These are phyloP conservation scores for Tricholoma matsutake DNA, from an alignment of 768 basidiomycete species.

Conservation along the genomic window DNA sequence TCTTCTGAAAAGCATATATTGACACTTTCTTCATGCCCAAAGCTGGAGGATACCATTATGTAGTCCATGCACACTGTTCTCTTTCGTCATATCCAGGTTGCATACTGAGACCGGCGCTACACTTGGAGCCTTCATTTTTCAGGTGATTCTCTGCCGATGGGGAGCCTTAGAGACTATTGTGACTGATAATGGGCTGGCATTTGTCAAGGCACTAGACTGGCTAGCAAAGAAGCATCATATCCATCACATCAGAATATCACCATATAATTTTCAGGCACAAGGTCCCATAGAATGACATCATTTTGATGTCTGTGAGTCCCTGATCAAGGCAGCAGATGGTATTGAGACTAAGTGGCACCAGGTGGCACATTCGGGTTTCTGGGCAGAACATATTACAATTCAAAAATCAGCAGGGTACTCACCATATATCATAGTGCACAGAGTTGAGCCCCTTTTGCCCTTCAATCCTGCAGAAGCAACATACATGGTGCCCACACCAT, in stretches of 20 bases:
- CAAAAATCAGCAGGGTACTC: constrained; percentile 24
- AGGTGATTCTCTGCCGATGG: constrained; percentile 27
- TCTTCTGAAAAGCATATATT: too few species aligned
- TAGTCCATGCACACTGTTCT: too few species aligned
- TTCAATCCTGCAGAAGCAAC: constrained; percentile 23
- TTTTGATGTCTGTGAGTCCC: too few species aligned
- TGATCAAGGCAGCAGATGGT: too few species aligned
- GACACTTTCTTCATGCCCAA: too few species aligned
- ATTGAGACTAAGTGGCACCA: too few species aligned
- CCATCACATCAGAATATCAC: constrained; percentile 31
- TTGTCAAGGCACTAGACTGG: constrained; percentile 6
- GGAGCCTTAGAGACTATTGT: constrained; percentile 35
- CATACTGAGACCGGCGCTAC: too few species aligned
- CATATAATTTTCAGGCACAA: constrained; percentile 27
- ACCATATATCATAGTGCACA: constrained; percentile 26
- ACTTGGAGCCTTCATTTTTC: constrained; percentile 32
- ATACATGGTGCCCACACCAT: constrained; percentile 8
- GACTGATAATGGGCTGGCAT: constrained; percentile 16
- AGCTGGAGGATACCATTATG: too few species aligned
- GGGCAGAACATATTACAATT: constrained; percentile 26
- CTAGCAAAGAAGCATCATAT: constrained; percentile 21
- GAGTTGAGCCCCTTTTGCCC: too few species aligned
- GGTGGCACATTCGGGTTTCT: too few species aligned
- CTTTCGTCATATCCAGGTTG: too few species aligned
- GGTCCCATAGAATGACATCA: too few species aligned